Percentiles rank a stretch among this genome's conserved stretches.
These are phyloP conservation scores for Lactarius hengduanensis DNA, from an alignment of 768 basidiomycete genomes.

Conservation along the genomic window DNA sequence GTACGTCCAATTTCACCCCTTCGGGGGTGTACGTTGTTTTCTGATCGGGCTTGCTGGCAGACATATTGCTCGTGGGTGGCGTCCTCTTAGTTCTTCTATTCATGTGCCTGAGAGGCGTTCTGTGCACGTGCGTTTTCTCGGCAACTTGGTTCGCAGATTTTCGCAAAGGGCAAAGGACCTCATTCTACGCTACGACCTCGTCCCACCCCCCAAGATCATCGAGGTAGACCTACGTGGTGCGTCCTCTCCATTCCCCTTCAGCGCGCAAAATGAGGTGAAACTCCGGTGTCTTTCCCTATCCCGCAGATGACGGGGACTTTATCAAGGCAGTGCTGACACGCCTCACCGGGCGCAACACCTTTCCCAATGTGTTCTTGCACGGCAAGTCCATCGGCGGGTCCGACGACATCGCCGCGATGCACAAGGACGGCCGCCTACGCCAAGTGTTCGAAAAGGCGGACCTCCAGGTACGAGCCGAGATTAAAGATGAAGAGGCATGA, in stretches of 20 bases:
- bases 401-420: constrained; percentile 55
- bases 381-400: constrained; percentile 67
- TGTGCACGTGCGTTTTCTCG: neutral
- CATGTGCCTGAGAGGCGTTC: constrained; percentile 3
- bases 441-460: constrained; percentile 50
- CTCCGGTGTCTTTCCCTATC: neutral
- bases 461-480: constrained; percentile 30
- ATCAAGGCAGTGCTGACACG: constrained; percentile 67
- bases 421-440: constrained; percentile 47
- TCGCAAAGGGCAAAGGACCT: constrained; percentile 63
- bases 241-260: constrained; percentile 25
- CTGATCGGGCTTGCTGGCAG: constrained; percentile 35
- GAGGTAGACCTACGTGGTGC: constrained; percentile 74
- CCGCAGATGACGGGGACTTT: constrained; percentile 55
- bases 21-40: neutral
- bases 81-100: neutral
- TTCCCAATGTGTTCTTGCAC: constrained; percentile 70
- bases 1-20: constrained; percentile 37
- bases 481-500: neutral
- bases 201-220: constrained; percentile 63
- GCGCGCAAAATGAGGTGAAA: neutral
- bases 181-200: constrained; percentile 56
- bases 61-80: constrained; percentile 70
- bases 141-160: constrained; percentile 41
- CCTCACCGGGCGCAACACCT: constrained; percentile 64